A percentile compares a stretch with the other conserved stretches of the same genome.
Evolutionary conservation across 2,329 filamentous ascomycete species (phyloP).

Genomic region (Arachnomyces sp.): DNA sequence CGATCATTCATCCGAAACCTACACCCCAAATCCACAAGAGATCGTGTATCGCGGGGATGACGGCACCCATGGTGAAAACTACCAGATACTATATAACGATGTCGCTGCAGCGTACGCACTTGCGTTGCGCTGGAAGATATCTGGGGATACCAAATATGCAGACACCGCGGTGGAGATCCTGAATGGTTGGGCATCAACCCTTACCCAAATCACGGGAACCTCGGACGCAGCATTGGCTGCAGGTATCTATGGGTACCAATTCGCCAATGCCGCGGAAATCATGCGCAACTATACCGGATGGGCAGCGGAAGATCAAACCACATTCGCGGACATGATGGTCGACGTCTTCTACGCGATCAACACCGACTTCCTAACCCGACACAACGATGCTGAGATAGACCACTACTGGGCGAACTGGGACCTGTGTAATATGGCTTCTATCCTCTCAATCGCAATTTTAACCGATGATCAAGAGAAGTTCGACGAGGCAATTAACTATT

Average conservation of each 20-base stretch:
- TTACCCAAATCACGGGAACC: slow-evolving; percentile 26
- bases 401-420: slow-evolving; percentile 42
- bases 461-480: slow-evolving; percentile 36
- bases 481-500: slow-evolving; percentile 33
- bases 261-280: slow-evolving; percentile 41
- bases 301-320: slow-evolving; percentile 17
- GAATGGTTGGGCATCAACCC: slow-evolving; percentile 30
- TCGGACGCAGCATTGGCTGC: slow-evolving; percentile 33
- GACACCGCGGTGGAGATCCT: slow-evolving; percentile 31
- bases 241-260: slow-evolving; percentile 40
- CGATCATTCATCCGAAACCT: slow-evolving; percentile 22
- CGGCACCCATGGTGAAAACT: slow-evolving; percentile 25
- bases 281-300: slow-evolving; percentile 29
- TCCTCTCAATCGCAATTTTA: slow-evolving; percentile 36
- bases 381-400: slow-evolving; percentile 26
- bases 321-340: slow-evolving; percentile 24
- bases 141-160: slow-evolving; percentile 29
- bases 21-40: slow-evolving; percentile 20
- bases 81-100: slow-evolving; percentile 25
- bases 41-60: slow-evolving; percentile 30
- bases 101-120: slow-evolving; percentile 31
- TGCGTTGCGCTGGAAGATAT: slow-evolving; percentile 35
- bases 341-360: slow-evolving; percentile 35
- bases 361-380: slow-evolving; percentile 28
- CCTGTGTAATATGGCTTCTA: slow-evolving; percentile 35